Evolutionary conservation across 2,329 filamentous ascomycete genomes (phyloP).

Genomic region (Mollisia scopiformis): DNA sequence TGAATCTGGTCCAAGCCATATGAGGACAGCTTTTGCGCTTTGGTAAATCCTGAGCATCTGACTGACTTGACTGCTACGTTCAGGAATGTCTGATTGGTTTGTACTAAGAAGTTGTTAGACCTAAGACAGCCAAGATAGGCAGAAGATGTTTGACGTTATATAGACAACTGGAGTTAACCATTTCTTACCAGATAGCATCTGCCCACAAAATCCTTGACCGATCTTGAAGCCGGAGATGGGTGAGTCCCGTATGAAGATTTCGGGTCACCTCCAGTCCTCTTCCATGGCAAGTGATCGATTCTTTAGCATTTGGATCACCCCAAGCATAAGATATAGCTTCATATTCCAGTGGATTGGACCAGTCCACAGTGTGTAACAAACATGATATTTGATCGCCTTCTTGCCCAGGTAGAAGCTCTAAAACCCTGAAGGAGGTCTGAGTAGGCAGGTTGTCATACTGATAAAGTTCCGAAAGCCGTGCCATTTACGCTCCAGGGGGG

Average conservation of each 20-base stretch:
- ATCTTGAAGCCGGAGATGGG: conserved; percentile 23
- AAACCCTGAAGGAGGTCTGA: conserved; percentile 23
- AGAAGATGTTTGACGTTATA: no score
- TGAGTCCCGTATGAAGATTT: conserved; percentile 25
- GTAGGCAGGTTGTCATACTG: conserved; percentile 19
- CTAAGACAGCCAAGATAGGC: no score
- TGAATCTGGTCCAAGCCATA: conserved; percentile 29
- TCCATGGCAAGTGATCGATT: conserved; percentile 20
- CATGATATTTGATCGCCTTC: conserved; percentile 18
- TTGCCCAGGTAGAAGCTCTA: conserved; percentile 18
- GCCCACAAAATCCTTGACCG: conserved; percentile 27
- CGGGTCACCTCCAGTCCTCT: conserved; percentile 13
- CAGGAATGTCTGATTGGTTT: conserved; percentile 31
- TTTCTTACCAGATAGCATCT: conserved; percentile 19
- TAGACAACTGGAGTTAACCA: not conserved
- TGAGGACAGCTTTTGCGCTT: conserved; percentile 30
- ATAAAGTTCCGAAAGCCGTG: no score
- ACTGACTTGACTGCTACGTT: conserved; percentile 31
- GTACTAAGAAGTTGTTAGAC: conserved; percentile 24
- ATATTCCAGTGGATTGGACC: conserved; percentile 21
- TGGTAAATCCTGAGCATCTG: conserved; percentile 35
- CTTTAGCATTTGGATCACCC: conserved; percentile 24
- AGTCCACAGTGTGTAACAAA: conserved; percentile 20
- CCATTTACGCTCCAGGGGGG: no score
- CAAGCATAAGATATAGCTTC: conserved; percentile 34